These are phyloP conservation scores for Albifimbria verrucaria DNA, from an alignment of 2,329 filamentous ascomycete species.

Conservation along the genomic window DNA sequence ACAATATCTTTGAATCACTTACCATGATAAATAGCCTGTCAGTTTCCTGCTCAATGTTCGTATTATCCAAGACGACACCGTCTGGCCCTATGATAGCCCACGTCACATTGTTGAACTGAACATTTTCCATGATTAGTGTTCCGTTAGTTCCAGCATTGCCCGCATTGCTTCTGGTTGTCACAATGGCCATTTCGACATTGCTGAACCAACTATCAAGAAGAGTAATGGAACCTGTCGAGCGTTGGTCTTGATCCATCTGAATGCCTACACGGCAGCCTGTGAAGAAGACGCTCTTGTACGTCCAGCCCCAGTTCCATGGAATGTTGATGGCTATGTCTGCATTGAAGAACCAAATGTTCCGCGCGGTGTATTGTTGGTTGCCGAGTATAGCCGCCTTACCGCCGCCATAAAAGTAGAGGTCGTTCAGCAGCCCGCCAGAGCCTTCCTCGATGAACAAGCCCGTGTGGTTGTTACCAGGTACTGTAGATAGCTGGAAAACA, in stretches of 20 bases:
- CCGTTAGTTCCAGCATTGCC: slow-evolving; percentile 34
- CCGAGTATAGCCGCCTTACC: slow-evolving; percentile 54
- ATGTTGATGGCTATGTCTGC: slow-evolving; percentile 66
- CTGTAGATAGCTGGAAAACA: slow-evolving; percentile 47
- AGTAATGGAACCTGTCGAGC: slow-evolving; percentile 68
- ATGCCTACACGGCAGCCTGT: slow-evolving; percentile 63
- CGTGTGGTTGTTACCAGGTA: slow-evolving; percentile 44
- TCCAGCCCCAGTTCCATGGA: slow-evolving; percentile 77
- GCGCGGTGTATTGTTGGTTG: slow-evolving; percentile 70
- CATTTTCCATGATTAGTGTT: slow-evolving; percentile 46
- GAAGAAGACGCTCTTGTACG: slow-evolving; percentile 64
- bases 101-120: slow-evolving; percentile 32
- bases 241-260: slow-evolving; percentile 55
- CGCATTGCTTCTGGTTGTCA: slow-evolving; percentile 48
- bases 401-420: slow-evolving; percentile 70
- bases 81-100: slow-evolving; percentile 20
- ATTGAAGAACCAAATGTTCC: slow-evolving; percentile 64
- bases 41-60: slow-evolving; percentile 4
- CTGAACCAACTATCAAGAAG: slow-evolving; percentile 70
- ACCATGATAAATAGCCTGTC: slow-evolving; percentile 23
- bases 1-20: neutral
- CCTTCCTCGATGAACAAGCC: slow-evolving; percentile 64
- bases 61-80: slow-evolving; percentile 15
- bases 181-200: slow-evolving; percentile 65
- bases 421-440: slow-evolving; percentile 64